Percentiles rank a stretch among this genome's conserved stretches.
Conservation (phyloP, 805 yeast species). For the Yarrowia divulgata region DNA sequence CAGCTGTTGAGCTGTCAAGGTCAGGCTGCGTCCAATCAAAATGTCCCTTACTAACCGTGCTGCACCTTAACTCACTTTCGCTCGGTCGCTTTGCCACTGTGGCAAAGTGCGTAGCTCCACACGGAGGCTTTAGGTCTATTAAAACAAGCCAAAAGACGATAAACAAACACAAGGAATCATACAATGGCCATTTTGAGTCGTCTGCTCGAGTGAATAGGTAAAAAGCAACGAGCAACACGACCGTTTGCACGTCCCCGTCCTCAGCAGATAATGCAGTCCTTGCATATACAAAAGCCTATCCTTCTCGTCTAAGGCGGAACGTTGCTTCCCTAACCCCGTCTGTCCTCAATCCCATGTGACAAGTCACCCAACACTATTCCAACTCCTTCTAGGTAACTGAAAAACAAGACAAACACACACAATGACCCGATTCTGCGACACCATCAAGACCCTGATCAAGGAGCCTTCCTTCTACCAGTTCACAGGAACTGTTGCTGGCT, state of each 20-base stretch:
- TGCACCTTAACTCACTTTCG: slow-evolving; percentile 15
- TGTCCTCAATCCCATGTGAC: slow-evolving; percentile 24
- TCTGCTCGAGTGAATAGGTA: neutral
- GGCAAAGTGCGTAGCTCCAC: slow-evolving; percentile 22
- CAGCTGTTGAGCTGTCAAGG: neutral
- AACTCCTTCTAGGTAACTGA: slow-evolving; percentile 18
- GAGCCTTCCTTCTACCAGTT: slow-evolving; percentile 38
- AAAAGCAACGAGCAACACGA: neutral
- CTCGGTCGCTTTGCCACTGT: slow-evolving; percentile 23
- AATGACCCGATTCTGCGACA: slow-evolving; percentile 35
- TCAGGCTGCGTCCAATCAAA: slow-evolving; percentile 4
- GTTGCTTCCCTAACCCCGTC: slow-evolving; percentile 37
- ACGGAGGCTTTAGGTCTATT: neutral
- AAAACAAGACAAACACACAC: neutral
- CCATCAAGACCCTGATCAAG: slow-evolving; percentile 35
- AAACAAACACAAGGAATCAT: neutral
- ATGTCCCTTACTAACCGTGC: slow-evolving; percentile 12
- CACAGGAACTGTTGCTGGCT: slow-evolving; percentile 37
- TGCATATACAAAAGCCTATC: slow-evolving; percentile 28
- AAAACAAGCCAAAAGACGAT: neutral
- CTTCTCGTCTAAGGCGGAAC: slow-evolving; percentile 34
- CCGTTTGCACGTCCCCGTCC: neutral
- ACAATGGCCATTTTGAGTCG: neutral
- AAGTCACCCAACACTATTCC: slow-evolving; percentile 33
- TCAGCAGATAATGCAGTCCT: slow-evolving; percentile 27